Conservation (phyloP, 2,329 filamentous ascomycete genomes). For the Akanthomyces lecanii region DNA sequence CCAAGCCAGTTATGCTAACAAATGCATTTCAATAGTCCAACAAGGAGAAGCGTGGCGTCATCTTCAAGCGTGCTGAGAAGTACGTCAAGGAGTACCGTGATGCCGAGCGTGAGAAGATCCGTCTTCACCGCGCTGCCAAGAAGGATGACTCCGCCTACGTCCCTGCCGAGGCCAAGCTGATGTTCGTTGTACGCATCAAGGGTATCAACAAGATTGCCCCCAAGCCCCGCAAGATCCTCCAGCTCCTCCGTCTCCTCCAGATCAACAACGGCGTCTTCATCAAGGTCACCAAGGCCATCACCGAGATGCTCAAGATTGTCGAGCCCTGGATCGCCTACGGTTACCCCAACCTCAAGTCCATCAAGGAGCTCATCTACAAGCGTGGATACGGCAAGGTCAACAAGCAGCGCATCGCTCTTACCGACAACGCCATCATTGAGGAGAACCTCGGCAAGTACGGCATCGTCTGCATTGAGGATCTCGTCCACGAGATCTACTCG, state of each 20-base stretch:
- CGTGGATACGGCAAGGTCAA: constrained; percentile 98
- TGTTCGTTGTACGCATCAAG: constrained; percentile 99
- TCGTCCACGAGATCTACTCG: constrained; percentile 98
- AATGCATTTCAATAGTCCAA: constrained; percentile 61
- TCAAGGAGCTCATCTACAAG: constrained; percentile 99
- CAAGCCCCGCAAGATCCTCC: constrained; percentile 99
- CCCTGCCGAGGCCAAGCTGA: constrained; percentile 89
- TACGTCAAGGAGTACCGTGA: constrained; percentile 99
- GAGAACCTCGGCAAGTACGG: constrained; percentile 95
- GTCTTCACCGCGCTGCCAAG: constrained; percentile 84
- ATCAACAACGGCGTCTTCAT: constrained; percentile 99
- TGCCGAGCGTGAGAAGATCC: constrained; percentile 96
- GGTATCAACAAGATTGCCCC: constrained; percentile 99
- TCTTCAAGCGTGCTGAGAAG: constrained; percentile 99
- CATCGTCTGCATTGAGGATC: constrained; percentile 98
- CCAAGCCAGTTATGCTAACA: constrained; percentile 32
- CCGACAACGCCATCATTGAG: constrained; percentile 97
- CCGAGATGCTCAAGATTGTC: constrained; percentile 96
- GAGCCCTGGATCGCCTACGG: constrained; percentile 99
- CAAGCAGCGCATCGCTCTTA: constrained; percentile 95
- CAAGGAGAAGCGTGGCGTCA: constrained; percentile 97
- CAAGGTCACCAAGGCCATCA: constrained; percentile 93
- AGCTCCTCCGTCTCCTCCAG: constrained; percentile 98
- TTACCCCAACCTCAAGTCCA: constrained; percentile 98
- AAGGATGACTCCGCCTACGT: constrained; percentile 91